phyloP scores from a whole-genome alignment of 345 rosid species.

The Punica granatum region DNA sequence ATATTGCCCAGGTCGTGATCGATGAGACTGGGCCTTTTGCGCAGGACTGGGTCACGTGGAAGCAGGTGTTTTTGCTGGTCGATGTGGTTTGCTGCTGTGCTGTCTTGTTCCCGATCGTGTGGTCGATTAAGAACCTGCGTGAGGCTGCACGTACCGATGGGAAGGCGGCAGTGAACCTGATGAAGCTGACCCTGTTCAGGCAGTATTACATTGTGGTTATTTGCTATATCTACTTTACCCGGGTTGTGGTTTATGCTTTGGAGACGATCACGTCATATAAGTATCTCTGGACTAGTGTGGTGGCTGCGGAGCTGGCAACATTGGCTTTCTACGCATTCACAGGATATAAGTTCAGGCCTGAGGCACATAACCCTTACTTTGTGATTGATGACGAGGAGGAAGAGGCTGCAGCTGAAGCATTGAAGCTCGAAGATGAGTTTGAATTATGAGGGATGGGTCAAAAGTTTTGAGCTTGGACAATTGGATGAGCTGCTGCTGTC shows the following conservation, averaged over 20 bases:
- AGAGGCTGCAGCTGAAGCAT: conserved; percentile 90
- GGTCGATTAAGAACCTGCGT: conserved; percentile 93
- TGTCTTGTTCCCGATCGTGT: conserved; percentile 83
- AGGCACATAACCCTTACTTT: conserved; percentile 92
- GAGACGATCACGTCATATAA: conserved; percentile 88
- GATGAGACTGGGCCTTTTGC: conserved; percentile 81
- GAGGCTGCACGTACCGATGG: conserved; percentile 95
- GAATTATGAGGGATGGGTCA: conserved; percentile 42
- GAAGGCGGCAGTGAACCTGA: conserved; percentile 88
- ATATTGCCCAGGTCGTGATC: conserved; percentile 83
- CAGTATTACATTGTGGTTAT: conserved; percentile 94
- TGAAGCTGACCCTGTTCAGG: conserved; percentile 86
- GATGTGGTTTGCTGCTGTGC: conserved; percentile 97
- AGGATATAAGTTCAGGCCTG: conserved; percentile 83
- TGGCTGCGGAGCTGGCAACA: conserved; percentile 81
- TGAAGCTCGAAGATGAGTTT: conserved; percentile 97
- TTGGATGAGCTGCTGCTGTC: conserved; percentile 11
- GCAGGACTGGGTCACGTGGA: conserved; percentile 84
- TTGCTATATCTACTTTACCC: conserved; percentile 90
- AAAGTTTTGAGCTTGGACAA: conserved; percentile 2
- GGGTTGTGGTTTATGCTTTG: conserved; percentile 80
- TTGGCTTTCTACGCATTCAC: conserved; percentile 84
- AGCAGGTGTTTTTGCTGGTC: conserved; percentile 78
- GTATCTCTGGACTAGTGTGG: conserved; percentile 86
- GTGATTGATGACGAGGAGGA: conserved; percentile 94